Conservation (phyloP, 441 rosid species). For the Corymbia calophylla region DNA sequence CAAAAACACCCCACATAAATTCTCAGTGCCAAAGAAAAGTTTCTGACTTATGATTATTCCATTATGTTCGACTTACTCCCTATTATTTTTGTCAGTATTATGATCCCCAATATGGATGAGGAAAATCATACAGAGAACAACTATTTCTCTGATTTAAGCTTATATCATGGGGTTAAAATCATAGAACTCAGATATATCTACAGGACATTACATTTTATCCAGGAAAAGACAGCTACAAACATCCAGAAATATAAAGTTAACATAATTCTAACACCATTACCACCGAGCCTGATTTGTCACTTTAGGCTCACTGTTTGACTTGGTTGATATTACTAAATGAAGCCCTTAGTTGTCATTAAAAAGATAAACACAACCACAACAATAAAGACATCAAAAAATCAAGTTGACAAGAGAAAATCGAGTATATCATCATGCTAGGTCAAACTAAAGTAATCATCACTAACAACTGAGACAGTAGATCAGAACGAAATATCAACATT, state of each 20-base stretch:
- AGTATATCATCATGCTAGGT: background rate
- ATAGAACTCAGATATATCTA: background rate
- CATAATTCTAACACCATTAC: background rate
- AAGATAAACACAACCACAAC: background rate
- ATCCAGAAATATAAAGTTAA: background rate
- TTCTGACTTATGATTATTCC: background rate
- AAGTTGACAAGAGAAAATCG: background rate
- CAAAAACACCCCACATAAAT: background rate
- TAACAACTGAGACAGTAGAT: background rate
- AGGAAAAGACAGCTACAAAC: background rate
- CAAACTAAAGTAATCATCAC: background rate
- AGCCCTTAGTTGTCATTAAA: background rate
- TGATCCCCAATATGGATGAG: background rate
- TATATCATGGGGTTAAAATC: background rate
- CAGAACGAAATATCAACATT: background rate
- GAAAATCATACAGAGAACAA: background rate
- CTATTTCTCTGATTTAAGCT: background rate
- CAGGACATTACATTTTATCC: background rate
- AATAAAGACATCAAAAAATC: background rate
- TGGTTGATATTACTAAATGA: background rate
- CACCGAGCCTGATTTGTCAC: background rate
- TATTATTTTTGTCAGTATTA: background rate
- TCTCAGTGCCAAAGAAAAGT: background rate
- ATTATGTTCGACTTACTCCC: background rate
- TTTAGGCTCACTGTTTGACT: background rate